Percentiles rank a stretch among this genome's conserved stretches.
Evolutionary conservation across 2,329 filamentous ascomycete species (phyloP).

Genomic region (Tolypocladium guangdongense): DNA sequence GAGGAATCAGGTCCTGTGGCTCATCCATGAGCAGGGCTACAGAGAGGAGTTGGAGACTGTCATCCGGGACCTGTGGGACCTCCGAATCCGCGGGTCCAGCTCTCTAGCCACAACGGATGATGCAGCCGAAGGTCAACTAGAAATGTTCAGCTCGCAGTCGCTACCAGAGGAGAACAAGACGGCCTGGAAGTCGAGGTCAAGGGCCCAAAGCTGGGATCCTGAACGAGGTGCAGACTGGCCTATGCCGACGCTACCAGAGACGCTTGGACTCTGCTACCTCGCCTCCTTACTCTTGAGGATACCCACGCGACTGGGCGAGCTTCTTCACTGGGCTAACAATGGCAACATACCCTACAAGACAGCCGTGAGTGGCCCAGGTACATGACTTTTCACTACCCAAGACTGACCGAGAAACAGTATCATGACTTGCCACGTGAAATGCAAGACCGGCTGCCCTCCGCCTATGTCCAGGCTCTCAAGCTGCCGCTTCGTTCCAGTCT

Average conservation of each 20-base stretch:
- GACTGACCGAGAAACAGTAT: conserved; percentile 26
- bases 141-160: conserved; percentile 29
- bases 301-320: conserved; percentile 63
- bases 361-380: conserved; percentile 37
- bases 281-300: conserved; percentile 64
- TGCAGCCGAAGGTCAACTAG: conserved; percentile 15
- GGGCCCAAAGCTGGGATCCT: conserved; percentile 32
- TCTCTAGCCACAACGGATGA: conserved; percentile 19
- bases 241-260: conserved; percentile 61
- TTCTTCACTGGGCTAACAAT: conserved; percentile 55
- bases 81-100: conserved; percentile 44
- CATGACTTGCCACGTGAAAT: conserved; percentile 52
- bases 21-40: conserved; percentile 56
- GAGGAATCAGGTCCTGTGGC: conserved; percentile 66
- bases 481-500: conserved; percentile 30
- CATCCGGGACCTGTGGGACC: conserved; percentile 74
- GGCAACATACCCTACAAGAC: conserved; percentile 63
- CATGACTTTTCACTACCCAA: neutral
- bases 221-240: conserved; percentile 37
- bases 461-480: conserved; percentile 50
- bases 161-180: conserved; percentile 9
- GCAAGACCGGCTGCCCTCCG: conserved; percentile 50
- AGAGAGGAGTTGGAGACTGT: conserved; percentile 66
- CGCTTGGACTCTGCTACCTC: conserved; percentile 69
- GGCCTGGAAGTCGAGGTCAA: conserved; percentile 18